Evolutionary conservation across 768 basidiomycete genomes (phyloP), one percentile per base, ranked within the genome.

Genomic region (Pisolithus orientalis): DNA sequence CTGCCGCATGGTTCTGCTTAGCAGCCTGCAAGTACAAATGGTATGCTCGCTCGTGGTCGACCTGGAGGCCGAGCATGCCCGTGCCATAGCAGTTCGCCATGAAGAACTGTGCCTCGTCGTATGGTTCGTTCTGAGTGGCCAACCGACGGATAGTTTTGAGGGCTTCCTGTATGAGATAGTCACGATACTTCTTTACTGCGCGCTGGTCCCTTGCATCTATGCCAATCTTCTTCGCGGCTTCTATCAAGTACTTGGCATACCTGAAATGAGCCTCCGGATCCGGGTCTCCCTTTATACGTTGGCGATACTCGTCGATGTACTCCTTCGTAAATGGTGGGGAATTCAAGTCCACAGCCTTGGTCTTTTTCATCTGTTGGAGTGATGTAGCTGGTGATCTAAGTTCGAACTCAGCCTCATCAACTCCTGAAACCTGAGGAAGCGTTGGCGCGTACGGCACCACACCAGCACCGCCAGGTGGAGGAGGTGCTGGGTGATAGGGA

Each of bases 201-300:
- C 90, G 85, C 64, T 88, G 85, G 58, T 93, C 89, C 58, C 78
- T 84, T 6, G 83, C 79, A 28, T 80, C 76, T 9, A 77, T 71
- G 16, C 90, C 83, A 56, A 97, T 85, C 68, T 94, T 87, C 72
- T 90, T 93, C 13, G 96, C 96, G 29, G 96, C 96, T 62, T 98
- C 96, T 65, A 99, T 94, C 53, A 99, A 84, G 67, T 98, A 99
- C 72, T 95, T 97, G n/a, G 94, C 91, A 65, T 96, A 99, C 25
- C 87, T 75, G 68, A 97, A 98, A 66, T 98, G 96, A 25, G 94
- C 91, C 68, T 98, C 96, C 1, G 95, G 95, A 66, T 99, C 96
- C 2, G 94, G 94, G 69, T 99, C 96, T 28, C 83, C 87, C 70
- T 98, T 98, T 73, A 99, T 96, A 49, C 96, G 85, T 52, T 89